phyloP scores from a whole-genome alignment of 73 alveolate species.

The Paramecium caudatum region DNA sequence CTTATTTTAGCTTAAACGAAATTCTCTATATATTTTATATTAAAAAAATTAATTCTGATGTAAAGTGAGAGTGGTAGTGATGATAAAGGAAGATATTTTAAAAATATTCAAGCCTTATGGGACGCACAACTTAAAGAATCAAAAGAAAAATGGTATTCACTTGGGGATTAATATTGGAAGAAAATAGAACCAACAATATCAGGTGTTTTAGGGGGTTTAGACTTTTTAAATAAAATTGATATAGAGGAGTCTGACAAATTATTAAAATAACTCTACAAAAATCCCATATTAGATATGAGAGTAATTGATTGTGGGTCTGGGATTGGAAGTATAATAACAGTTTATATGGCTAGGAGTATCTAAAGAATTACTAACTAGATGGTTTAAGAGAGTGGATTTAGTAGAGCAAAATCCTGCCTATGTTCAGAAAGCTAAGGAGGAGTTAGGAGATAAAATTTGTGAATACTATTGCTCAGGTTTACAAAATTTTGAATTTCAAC shows the following conservation, averaged over 20 bases:
- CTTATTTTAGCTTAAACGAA: no score
- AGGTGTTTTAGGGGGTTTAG: conserved; percentile 87
- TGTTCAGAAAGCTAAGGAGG: conserved; percentile 79
- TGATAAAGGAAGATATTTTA: conserved; percentile 33
- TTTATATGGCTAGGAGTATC: conserved; percentile 62
- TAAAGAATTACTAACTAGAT: conserved; percentile 72
- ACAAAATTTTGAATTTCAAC: conserved; percentile 78
- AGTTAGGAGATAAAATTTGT: conserved; percentile 67
- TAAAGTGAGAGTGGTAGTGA: conserved; percentile 46
- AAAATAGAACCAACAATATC: conserved; percentile 79
- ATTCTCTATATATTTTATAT: no score
- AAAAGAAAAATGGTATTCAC: conserved; percentile 60
- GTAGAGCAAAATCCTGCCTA: conserved; percentile 77
- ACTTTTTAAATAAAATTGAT: conserved; percentile 75
- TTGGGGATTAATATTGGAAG: conserved; percentile 44
- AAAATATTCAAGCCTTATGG: conserved; percentile 9
- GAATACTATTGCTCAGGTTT: conserved; percentile 81
- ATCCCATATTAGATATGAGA: conserved; percentile 67
- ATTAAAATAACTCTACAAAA: conserved; percentile 66
- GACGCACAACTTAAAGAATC: conserved; percentile 2
- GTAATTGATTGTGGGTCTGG: conserved; percentile 90
- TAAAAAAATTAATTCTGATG: no score
- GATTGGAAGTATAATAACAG: conserved; percentile 78
- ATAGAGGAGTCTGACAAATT: conserved; percentile 77
- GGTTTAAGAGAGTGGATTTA: conserved; percentile 82